phyloP scores from a whole-genome alignment of 2,329 filamentous ascomycete species.

The Fusarium setosum region DNA sequence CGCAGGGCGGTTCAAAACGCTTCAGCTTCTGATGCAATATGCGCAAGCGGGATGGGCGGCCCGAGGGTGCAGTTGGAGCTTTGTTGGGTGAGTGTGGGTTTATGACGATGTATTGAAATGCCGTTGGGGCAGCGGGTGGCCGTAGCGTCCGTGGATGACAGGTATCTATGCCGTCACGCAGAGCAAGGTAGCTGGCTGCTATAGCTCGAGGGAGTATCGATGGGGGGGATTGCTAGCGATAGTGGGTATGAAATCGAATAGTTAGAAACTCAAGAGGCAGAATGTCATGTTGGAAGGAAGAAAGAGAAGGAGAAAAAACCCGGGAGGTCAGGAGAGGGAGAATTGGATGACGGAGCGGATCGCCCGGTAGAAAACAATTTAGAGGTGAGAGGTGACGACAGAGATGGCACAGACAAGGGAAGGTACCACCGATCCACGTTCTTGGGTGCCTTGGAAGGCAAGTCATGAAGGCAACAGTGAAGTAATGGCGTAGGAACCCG shows the following conservation, averaged over 20 bases:
- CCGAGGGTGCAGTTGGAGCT: constrained; percentile 17
- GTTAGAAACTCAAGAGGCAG: background rate
- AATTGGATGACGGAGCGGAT: constrained; percentile 31
- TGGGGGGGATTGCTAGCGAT: constrained; percentile 11
- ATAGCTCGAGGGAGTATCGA: too few species aligned
- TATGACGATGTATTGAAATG: constrained; percentile 19
- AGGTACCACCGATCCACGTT: constrained; percentile 29
- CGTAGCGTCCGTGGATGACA: constrained; percentile 2
- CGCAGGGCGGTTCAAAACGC: constrained; percentile 1
- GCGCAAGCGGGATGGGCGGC: background rate
- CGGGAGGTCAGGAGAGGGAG: background rate
- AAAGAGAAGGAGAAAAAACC: constrained; percentile 7
- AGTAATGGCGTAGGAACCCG: constrained; percentile 16
- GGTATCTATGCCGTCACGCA: constrained; percentile 2
- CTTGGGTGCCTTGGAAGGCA: constrained; percentile 29
- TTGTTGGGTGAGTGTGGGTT: constrained; percentile 26
- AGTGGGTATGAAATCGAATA: background rate
- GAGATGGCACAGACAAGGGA: constrained; percentile 21
- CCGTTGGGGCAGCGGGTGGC: constrained; percentile 10
- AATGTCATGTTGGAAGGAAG: constrained; percentile 5
- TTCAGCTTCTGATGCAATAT: constrained; percentile 4
- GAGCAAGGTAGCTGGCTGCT: constrained; percentile 1
- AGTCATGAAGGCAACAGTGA: constrained; percentile 16
- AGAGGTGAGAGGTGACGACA: constrained; percentile 27
- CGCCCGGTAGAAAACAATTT: constrained; percentile 12